Evolutionary conservation across 805 yeast genomes (phyloP).

Genomic region (Priceomyces melissophilus): DNA sequence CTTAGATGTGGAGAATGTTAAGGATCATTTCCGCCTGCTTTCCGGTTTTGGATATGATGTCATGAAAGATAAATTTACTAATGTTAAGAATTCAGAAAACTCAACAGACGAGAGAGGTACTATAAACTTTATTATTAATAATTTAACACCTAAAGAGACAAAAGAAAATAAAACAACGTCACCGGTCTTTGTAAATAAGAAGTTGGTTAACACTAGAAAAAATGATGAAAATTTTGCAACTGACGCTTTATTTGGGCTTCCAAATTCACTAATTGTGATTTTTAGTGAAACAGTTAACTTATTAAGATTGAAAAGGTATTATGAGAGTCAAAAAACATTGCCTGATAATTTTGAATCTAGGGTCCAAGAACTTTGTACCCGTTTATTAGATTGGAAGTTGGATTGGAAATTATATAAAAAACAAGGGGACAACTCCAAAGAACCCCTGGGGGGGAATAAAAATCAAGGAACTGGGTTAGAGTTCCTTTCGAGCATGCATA

Average conservation of each 20-base stretch:
- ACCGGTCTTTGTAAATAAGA: slow-evolving; percentile 40
- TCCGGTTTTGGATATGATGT: slow-evolving; percentile 31
- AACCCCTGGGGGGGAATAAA: slow-evolving; percentile 7
- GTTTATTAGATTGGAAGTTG: slow-evolving; percentile 61
- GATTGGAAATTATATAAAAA: slow-evolving; percentile 62
- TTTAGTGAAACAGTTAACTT: slow-evolving; percentile 71
- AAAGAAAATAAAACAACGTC: slow-evolving; percentile 18
- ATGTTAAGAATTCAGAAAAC: slow-evolving; percentile 10
- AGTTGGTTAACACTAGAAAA: slow-evolving; percentile 43
- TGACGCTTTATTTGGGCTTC: slow-evolving; percentile 80
- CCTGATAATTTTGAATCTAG: slow-evolving; percentile 21
- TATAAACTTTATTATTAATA: slow-evolving; percentile 24
- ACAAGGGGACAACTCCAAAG: slow-evolving; percentile 5
- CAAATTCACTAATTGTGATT: slow-evolving; percentile 70
- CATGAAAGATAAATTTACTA: slow-evolving; percentile 30
- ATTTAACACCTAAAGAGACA: slow-evolving; percentile 3
- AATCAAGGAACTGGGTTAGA: slow-evolving; percentile 11
- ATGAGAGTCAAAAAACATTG: slow-evolving; percentile 34
- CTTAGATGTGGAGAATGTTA: slow-evolving; percentile 31
- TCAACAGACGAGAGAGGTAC: slow-evolving; percentile 13
- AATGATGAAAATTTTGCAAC: slow-evolving; percentile 63
- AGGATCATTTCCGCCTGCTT: slow-evolving; percentile 28
- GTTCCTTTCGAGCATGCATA: slow-evolving; percentile 54
- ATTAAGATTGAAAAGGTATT: slow-evolving; percentile 58
- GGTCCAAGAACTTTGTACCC: slow-evolving; percentile 35